These are phyloP conservation scores for Carex scoparia DNA, from an alignment of 176 grass and related monocot species.

Conservation along the genomic window DNA sequence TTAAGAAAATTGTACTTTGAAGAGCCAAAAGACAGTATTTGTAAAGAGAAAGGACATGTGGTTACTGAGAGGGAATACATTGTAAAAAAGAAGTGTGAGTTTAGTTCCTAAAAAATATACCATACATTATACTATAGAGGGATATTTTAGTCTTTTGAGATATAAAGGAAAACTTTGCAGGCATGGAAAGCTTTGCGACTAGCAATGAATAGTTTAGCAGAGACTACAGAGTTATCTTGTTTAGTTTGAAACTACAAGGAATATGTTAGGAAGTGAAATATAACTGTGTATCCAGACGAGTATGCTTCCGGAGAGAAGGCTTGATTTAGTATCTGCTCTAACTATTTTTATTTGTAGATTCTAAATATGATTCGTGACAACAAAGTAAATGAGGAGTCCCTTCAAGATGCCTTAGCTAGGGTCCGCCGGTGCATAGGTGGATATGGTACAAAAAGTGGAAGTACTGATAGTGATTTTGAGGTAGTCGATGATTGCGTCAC, in stretches of 20 bases:
- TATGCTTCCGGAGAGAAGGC: background rate
- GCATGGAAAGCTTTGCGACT: background rate
- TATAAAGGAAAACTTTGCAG: background rate
- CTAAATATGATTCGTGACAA: conserved; percentile 44
- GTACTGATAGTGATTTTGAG: conserved; percentile 40
- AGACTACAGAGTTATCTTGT: background rate
- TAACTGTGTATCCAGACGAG: background rate
- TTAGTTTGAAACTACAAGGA: background rate
- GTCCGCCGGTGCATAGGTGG: conserved; percentile 49
- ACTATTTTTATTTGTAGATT: conserved; percentile 32
- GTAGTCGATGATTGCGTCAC: conserved; percentile 43
- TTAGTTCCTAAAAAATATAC: background rate
- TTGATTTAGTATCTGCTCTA: background rate
- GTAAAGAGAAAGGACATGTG: background rate
- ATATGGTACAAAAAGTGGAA: conserved; percentile 34
- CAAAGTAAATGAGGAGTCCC: conserved; percentile 45
- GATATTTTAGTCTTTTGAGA: background rate
- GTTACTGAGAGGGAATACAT: background rate
- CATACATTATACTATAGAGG: background rate
- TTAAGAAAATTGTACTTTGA: background rate
- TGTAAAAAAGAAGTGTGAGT: background rate
- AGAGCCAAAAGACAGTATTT: background rate
- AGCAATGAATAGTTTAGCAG: background rate
- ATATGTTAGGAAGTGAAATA: background rate
- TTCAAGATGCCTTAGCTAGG: conserved; percentile 51